Conservation (phyloP, 2,329 filamentous ascomycete genomes). For the Arthrobotrys sinensis region DNA sequence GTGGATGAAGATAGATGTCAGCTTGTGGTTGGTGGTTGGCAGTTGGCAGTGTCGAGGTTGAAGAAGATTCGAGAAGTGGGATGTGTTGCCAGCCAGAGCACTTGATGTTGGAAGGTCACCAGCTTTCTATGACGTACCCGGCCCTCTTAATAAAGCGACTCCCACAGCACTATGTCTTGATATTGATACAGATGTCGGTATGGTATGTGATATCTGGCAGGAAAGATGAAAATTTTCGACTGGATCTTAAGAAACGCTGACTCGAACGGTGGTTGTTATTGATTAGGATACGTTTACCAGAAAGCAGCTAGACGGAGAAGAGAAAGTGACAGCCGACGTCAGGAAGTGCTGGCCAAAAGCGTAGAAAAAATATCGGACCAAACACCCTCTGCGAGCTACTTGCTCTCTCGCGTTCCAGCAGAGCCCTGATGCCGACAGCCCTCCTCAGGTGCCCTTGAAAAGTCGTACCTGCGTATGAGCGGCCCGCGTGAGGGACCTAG, state of each 20-base stretch:
- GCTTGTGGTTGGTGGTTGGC: slow-evolving; percentile 17
- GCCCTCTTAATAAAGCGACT: not conserved
- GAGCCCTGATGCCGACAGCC: slow-evolving; percentile 60
- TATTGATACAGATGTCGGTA: not conserved
- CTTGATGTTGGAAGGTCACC: slow-evolving; percentile 27
- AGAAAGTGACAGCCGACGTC: slow-evolving; percentile 28
- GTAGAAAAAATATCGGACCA: slow-evolving; percentile 45
- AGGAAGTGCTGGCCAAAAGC: slow-evolving; percentile 51
- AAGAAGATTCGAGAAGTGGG: slow-evolving; percentile 50
- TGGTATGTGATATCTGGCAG: slow-evolving; percentile 3
- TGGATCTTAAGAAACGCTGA: not conserved
- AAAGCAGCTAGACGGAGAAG: slow-evolving; percentile 18
- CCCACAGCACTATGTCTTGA: not conserved
- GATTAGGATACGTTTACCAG: slow-evolving; percentile 22
- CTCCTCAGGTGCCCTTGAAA: slow-evolving; percentile 8
- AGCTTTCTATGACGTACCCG: slow-evolving; percentile 47
- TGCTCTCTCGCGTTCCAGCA: not conserved
- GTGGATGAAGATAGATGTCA: slow-evolving; percentile 14
- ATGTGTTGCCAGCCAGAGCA: slow-evolving; percentile 50
- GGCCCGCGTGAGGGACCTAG: slow-evolving; percentile 59
- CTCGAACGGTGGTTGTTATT: slow-evolving; percentile 24
- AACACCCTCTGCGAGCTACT: slow-evolving; percentile 19
- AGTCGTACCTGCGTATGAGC: slow-evolving; percentile 61
- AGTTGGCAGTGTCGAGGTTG: slow-evolving; percentile 18
- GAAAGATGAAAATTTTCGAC: slow-evolving; percentile 1